phyloP scores from a whole-genome alignment of 176 grass and related monocot species.

The Aegilops speltoides region DNA sequence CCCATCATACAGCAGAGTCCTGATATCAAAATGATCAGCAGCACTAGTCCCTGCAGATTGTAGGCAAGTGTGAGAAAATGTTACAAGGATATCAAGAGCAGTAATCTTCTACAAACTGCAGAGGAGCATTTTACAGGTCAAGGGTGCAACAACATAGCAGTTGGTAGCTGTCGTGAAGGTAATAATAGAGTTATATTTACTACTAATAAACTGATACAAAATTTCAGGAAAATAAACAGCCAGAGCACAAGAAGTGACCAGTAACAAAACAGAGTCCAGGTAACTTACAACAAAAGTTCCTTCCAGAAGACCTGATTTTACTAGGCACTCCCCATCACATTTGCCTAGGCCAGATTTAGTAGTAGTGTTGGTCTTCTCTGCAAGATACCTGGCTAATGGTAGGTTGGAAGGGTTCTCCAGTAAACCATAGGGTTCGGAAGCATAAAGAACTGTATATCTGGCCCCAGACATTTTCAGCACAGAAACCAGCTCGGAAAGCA shows the following conservation, averaged over 20 bases:
- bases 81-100: not conserved
- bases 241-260: not conserved
- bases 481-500: slow-evolving; percentile 60
- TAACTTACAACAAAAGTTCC: slow-evolving; percentile 88
- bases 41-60: slow-evolving; percentile 70
- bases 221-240: not conserved
- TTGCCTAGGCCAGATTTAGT: slow-evolving; percentile 43
- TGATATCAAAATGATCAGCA: slow-evolving; percentile 92
- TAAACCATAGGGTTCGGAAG: slow-evolving; percentile 55
- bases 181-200: not conserved
- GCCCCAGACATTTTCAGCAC: slow-evolving; percentile 48
- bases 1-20: slow-evolving; percentile 90
- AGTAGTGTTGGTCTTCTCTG: slow-evolving; percentile 43
- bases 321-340: slow-evolving; percentile 74
- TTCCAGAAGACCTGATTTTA: slow-evolving; percentile 90
- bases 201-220: not conserved
- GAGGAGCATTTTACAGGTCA: slow-evolving; percentile 13
- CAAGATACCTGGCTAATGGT: slow-evolving; percentile 67
- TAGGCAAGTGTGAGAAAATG: slow-evolving; percentile 17
- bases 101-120: not conserved
- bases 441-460: slow-evolving; percentile 87
- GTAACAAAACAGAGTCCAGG: not conserved
- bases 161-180: not conserved
- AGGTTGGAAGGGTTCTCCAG: slow-evolving; percentile 35
- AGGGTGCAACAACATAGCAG: not conserved